Percentiles rank a stretch among this genome's conserved stretches.
phyloP scores from a whole-genome alignment of 805 yeast genomes.

The Lachancea meyersii region DNA sequence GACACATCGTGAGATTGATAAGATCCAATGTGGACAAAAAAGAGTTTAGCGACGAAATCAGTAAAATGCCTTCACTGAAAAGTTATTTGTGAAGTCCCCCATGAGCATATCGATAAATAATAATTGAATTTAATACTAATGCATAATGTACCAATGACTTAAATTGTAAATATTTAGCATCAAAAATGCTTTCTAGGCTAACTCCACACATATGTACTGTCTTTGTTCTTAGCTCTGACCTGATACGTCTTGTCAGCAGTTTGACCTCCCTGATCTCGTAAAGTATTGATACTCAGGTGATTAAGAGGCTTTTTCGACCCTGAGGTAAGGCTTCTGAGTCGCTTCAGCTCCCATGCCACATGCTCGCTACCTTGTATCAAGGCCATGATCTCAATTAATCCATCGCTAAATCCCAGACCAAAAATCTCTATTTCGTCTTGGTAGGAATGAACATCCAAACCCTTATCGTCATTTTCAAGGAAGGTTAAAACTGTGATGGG shows the following conservation, averaged over 20 bases:
- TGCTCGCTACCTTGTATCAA: conserved; percentile 19
- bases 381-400: conserved; percentile 27
- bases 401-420: not conserved
- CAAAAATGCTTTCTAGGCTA: too few relatives aligned
- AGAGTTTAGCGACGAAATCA: conserved; percentile 29
- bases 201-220: not conserved
- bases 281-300: not conserved
- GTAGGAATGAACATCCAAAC: conserved; percentile 32
- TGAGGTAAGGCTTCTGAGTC: conserved; percentile 22
- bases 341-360: conserved; percentile 22
- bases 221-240: not conserved
- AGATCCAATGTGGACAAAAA: conserved; percentile 26
- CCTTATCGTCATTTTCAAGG: conserved; percentile 13
- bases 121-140: not conserved
- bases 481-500: conserved; percentile 26
- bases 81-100: conserved; percentile 10
- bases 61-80: conserved; percentile 25
- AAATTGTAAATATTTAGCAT: not conserved
- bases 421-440: conserved; percentile 33
- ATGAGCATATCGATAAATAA: not conserved
- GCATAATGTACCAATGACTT: not conserved
- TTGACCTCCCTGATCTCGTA: not conserved
- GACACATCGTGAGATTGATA: conserved; percentile 22
- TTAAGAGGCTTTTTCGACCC: conserved; percentile 8
- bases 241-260: not conserved